Evolutionary conservation across 257 asterid species (phyloP).

Genomic region (Salvia rosmarinus): DNA sequence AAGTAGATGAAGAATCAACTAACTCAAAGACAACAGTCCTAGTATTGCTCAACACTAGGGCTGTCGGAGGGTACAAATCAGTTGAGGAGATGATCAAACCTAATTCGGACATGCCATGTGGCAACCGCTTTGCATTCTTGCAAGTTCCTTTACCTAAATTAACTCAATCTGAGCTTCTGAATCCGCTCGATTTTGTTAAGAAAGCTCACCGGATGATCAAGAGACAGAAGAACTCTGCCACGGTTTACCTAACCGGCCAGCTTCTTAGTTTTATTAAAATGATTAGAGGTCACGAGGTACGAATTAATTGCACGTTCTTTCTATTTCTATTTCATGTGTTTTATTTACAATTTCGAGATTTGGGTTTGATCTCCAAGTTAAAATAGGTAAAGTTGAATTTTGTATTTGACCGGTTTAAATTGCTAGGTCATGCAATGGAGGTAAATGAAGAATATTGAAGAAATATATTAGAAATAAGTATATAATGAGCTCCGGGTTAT

Average conservation of each 20-base stretch:
- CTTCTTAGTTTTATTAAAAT: conserved; percentile 49
- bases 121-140: conserved; percentile 67
- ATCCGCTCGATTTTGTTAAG: conserved; percentile 53
- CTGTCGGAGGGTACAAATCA: conserved; percentile 60
- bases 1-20: conserved; percentile 28
- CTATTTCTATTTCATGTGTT: no score
- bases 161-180: background rate
- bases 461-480: no score
- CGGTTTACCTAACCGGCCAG: conserved; percentile 49
- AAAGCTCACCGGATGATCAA: conserved; percentile 51
- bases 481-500: no score
- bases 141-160: conserved; percentile 55
- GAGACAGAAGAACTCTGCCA: conserved; percentile 58
- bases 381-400: no score
- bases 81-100: conserved; percentile 67
- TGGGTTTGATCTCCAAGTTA: no score
- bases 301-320: background rate
- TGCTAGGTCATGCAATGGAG: no score
- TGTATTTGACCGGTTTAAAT: no score
- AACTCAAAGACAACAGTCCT: conserved; percentile 48
- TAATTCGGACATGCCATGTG: conserved; percentile 61
- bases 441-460: no score
- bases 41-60: conserved; percentile 67
- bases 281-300: conserved; percentile 66
- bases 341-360: no score